Percentiles rank a stretch among this genome's conserved stretches.
These are phyloP conservation scores for Xanthoparmelia taractica DNA, from an alignment of 495 filamentous ascomycete genomes.

Conservation along the genomic window DNA sequence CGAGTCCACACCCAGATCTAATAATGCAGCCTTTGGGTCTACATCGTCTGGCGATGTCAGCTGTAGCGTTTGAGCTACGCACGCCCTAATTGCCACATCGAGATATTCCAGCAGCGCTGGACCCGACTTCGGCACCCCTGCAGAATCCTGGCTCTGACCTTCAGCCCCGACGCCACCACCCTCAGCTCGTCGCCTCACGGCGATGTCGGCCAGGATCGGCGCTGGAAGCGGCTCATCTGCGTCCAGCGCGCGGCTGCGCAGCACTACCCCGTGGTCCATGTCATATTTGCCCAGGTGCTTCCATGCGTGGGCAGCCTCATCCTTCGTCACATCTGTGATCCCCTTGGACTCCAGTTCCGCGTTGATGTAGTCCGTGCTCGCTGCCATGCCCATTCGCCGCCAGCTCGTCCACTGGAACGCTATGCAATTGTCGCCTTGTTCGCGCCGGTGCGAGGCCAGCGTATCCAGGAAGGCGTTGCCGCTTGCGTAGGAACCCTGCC, in stretches of 20 bases:
- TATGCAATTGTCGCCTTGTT: conserved; percentile 34
- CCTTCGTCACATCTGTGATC: conserved; percentile 36
- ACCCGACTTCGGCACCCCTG: neutral
- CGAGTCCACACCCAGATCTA: conserved; percentile 38
- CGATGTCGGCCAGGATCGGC: conserved; percentile 34
- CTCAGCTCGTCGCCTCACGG: neutral
- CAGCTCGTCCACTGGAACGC: conserved; percentile 41
- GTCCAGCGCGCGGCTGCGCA: conserved; percentile 28
- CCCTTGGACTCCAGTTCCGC: conserved; percentile 38
- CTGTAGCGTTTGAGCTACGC: conserved; percentile 30
- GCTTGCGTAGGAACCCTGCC: conserved; percentile 33
- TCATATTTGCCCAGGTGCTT: conserved; percentile 31
- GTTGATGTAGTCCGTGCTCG: conserved; percentile 35
- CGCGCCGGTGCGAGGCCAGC: conserved; percentile 31
- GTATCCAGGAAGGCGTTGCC: conserved; percentile 37
- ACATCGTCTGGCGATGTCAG: conserved; percentile 29
- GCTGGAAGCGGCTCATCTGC: conserved; percentile 25
- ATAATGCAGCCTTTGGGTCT: conserved; percentile 31
- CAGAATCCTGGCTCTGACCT: neutral
- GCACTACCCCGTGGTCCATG: conserved; percentile 34
- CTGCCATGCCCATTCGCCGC: conserved; percentile 38
- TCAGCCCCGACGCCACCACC: neutral
- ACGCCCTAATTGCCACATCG: conserved; percentile 23
- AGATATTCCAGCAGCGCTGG: conserved; percentile 24
- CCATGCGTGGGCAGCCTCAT: conserved; percentile 43